phyloP scores from a whole-genome alignment of 228 moss, liverwort and hornwort genomes.

The Sphagnum magellanicum region DNA sequence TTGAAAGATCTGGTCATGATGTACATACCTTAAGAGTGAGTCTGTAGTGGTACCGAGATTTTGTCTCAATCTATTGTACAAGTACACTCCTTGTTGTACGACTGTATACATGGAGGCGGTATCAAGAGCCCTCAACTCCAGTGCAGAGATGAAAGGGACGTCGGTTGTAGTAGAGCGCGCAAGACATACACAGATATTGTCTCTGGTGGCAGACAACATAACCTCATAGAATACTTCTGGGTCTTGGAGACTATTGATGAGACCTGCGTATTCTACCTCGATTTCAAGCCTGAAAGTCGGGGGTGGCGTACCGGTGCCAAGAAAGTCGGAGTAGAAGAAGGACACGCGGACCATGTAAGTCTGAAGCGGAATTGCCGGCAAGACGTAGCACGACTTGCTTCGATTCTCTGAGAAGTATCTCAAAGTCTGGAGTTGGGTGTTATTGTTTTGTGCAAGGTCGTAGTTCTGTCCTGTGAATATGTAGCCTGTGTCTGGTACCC shows the following conservation, averaged over 20 bases:
- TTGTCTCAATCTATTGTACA: too few species aligned
- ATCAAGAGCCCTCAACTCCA: slow-evolving; percentile 21
- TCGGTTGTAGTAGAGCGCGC: slow-evolving; percentile 6
- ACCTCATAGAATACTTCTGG: slow-evolving; percentile 9
- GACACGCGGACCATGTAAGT: slow-evolving; percentile 32
- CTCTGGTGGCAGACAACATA: slow-evolving; percentile 13
- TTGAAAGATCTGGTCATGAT: too few species aligned
- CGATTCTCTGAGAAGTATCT: slow-evolving; percentile 22
- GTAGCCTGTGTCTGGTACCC: slow-evolving; percentile 23
- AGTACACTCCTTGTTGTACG: too few species aligned
- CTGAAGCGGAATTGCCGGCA: slow-evolving; percentile 14
- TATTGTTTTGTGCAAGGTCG: too few species aligned
- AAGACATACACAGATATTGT: slow-evolving; percentile 23
- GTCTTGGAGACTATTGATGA: too few species aligned
- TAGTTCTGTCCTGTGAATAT: slow-evolving; percentile 13
- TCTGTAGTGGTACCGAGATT: too few species aligned
- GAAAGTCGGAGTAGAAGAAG: slow-evolving; percentile 19
- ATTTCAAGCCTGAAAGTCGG: slow-evolving; percentile 25
- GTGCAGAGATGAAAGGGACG: slow-evolving; percentile 30
- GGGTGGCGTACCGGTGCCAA: not conserved
- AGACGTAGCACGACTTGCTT: slow-evolving; percentile 28
- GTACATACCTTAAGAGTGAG: too few species aligned
- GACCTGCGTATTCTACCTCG: slow-evolving; percentile 14
- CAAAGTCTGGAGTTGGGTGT: slow-evolving; percentile 1
- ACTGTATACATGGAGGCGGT: too few species aligned